Base-by-base conservation (phyloP, 1,284 basidiomycete genomes). In the Mycena sp. region DNA sequence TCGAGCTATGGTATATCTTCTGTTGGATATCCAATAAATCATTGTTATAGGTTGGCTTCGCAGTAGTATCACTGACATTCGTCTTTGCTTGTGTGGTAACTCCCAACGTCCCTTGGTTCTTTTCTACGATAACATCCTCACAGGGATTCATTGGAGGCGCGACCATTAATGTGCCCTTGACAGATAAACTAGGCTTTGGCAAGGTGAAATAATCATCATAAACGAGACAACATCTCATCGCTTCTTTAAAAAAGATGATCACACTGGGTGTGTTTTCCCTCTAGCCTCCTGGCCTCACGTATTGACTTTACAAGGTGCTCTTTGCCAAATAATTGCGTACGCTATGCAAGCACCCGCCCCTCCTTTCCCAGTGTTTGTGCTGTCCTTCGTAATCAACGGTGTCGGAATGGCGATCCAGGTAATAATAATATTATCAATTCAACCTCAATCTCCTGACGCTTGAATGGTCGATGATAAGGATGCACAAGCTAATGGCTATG, bases 321-420 rank as follows among this genome's bases (percentile, higher is more conserved):
- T 81, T 17, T 74, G 73, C 35, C 84, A 87, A 73, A 69, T 85
- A 4, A 63, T 83, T n/a, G 83, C 79, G 4, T 87, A 85, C 67
- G 68, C 74, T 17, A 70, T 84, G 35, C 81, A 87, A 67, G 79
- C 83, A n/a, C 78, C 87, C 17, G 84, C 83, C 2, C 80, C 85
- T 0, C 89, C 90, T 2, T 92, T 89, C 70, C 88, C 89, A 1
- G 79, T 82, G 1, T 89, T 89, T 65, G 82, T 84, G 11, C 72
- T 89, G 26, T 80, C 83, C 0, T 90, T 84, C 68, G 74, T 80
- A 16, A 76, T 91, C 69, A 88, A 85, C 65, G 90, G 91, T 0
- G 83, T 90, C 51, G 91, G 89, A 0, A 71, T 87, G 46, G 81
- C 88, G 4, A 71, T 87, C 12, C 83, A 84, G 68, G 84, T 83